Percentiles rank a stretch among this genome's conserved stretches.
phyloP scores from a whole-genome alignment of 116 monocot genomes.

The Dioscorea cayenensis region DNA sequence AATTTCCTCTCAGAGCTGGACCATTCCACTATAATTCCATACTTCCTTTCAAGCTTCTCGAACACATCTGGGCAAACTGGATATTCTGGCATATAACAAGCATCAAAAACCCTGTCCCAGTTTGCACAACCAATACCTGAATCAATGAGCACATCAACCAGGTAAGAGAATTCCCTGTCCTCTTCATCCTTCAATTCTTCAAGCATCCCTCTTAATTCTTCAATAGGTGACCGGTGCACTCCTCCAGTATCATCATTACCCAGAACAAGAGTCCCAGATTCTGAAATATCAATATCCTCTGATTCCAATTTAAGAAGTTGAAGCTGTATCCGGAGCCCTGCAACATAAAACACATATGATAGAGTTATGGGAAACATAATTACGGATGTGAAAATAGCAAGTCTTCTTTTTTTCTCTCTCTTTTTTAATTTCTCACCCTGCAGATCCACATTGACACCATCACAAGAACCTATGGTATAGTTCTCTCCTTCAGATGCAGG shows the following conservation, averaged over 20 bases:
- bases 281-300: constrained; percentile 11
- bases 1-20: constrained; percentile 63
- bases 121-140: constrained; percentile 24
- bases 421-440: constrained; percentile 26
- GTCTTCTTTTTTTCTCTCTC: background rate
- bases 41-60: constrained; percentile 61
- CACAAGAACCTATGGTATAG: constrained; percentile 27
- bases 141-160: constrained; percentile 47
- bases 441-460: constrained; percentile 61
- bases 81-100: constrained; percentile 18
- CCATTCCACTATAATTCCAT: constrained; percentile 30
- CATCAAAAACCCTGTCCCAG: constrained; percentile 15
- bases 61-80: constrained; percentile 35
- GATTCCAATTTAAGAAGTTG: constrained; percentile 64
- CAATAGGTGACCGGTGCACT: background rate
- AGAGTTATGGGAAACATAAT: constrained; percentile 1
- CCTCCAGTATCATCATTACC: constrained; percentile 31
- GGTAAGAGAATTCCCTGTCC: constrained; percentile 70
- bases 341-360: background rate
- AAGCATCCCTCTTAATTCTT: constrained; percentile 5
- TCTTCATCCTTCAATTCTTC: constrained; percentile 44
- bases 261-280: constrained; percentile 9
- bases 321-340: constrained; percentile 72
- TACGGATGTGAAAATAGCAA: background rate
- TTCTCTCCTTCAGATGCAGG: constrained; percentile 36